Base-by-base conservation (phyloP, 78 protist genomes). In the Dictyostelium citrinum region DNA sequence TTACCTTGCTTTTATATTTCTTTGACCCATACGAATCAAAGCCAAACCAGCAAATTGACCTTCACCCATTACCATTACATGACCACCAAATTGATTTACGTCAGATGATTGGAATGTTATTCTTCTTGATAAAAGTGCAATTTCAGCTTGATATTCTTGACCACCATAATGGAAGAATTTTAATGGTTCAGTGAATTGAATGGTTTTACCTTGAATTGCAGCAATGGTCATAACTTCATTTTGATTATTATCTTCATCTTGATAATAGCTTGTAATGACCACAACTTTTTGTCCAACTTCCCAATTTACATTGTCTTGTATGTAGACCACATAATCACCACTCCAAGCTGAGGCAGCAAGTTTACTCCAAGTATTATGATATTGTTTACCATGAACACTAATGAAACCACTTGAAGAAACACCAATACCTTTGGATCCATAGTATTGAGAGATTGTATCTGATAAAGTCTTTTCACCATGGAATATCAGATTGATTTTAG, bases 61-160 rank as follows among this genome's bases (percentile, higher is more conserved):
- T 22, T 92, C 58, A 24, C 88, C 86, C 68, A 49, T 84, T 10
- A 60, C 49, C 24, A 92, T 24, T 0, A 92, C 84, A 37, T 92
- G 86, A 12, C 92, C 96, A 74, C 96, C 96, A 46, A 81, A 77
- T 24, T 1, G 16, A 31, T 61, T 61, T 3, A 81, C 10, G 16
- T 81, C 75, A 46, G 88, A 81, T 64, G 61, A 39, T 41, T 74
- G 76, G 14, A 95, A 33, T 33, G 45, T 33, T 17, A 95, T 90
- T 14, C 90, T 33, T 33, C 98, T 43, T 22, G 94, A 22, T 24
- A 96, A 90, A 4, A 95, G 82, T 7, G 72, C 98, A 33, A 96
- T 95, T 70, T 97, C 98, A 14, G 93, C 97, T 58, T 95, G 98
- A 67, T 92, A 97, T 61, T 90, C 98, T 43, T 39, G 80, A n/a